These are phyloP conservation scores for Colletotrichum siamense DNA, from an alignment of 2,329 filamentous ascomycete species.

Conservation along the genomic window DNA sequence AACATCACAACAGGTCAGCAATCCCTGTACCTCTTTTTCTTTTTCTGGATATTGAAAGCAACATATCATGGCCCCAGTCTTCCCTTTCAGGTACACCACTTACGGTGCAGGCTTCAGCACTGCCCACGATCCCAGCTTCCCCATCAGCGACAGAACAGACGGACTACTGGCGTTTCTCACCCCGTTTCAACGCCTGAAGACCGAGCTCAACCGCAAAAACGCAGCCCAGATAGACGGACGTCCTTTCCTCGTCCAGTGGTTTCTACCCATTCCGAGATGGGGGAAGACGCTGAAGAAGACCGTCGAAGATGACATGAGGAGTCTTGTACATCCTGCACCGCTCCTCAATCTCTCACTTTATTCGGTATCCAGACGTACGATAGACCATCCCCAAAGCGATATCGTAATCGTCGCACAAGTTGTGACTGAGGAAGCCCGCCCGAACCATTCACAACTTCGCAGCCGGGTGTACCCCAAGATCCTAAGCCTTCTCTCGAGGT, in stretches of 20 bases:
- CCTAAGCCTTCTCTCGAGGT: not conserved
- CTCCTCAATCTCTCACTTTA: not conserved
- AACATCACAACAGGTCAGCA: not conserved
- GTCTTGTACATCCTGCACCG: not conserved
- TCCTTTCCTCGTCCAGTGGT: not conserved
- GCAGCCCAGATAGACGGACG: not conserved
- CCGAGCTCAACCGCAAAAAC: not conserved
- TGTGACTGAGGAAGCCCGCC: not conserved
- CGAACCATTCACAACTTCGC: not conserved
- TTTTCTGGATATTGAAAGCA: not conserved
- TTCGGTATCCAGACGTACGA: not conserved
- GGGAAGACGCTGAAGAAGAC: not conserved
- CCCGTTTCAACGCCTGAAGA: fast-evolving
- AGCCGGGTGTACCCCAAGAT: not conserved
- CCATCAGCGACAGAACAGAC: not conserved
- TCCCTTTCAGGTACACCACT: not conserved
- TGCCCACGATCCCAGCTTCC: not conserved
- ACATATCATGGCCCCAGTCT: not conserved
- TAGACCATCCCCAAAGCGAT: not conserved
- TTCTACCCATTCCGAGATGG: not conserved
- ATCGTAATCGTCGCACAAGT: not conserved
- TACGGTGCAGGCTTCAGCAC: not conserved
- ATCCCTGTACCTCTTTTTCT: not conserved
- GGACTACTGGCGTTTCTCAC: not conserved
- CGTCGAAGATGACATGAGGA: not conserved